Percentiles rank a stretch among this genome's conserved stretches.
Conservation (phyloP, 2,329 filamentous ascomycete genomes). For the Fusarium beomiforme region DNA sequence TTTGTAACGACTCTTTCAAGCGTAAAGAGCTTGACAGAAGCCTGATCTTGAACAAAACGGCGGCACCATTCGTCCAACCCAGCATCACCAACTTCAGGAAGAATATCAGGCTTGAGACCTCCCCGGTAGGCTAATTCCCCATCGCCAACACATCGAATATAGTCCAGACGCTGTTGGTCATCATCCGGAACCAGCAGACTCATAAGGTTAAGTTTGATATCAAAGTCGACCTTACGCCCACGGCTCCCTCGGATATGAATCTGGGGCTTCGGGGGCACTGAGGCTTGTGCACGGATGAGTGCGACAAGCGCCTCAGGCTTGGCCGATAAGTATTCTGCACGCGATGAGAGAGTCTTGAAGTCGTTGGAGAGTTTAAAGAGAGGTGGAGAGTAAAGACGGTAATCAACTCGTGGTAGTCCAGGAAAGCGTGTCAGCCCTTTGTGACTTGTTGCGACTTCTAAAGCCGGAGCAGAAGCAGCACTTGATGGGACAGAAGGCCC, state of each 20-base stretch:
- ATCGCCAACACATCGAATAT: constrained; percentile 60
- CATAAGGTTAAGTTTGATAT: constrained; percentile 65
- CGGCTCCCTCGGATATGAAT: constrained; percentile 60
- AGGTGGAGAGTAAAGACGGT: constrained; percentile 62
- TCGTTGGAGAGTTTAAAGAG: constrained; percentile 63
- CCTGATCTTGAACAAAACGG: constrained; percentile 57
- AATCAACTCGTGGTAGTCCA: constrained; percentile 60
- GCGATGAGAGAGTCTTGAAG: constrained; percentile 57
- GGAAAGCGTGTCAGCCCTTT: constrained; percentile 52
- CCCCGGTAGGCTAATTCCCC: constrained; percentile 63
- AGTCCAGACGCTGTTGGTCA: constrained; percentile 58
- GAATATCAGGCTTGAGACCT: constrained; percentile 52
- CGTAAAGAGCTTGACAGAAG: constrained; percentile 59
- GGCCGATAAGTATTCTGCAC: constrained; percentile 59
- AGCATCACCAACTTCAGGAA: constrained; percentile 56
- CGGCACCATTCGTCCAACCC: constrained; percentile 61
- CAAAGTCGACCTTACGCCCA: constrained; percentile 59
- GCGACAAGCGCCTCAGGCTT: constrained; percentile 57
- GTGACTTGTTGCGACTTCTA: neutral
- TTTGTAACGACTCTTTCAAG: constrained; percentile 64
- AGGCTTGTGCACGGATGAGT: constrained; percentile 59
- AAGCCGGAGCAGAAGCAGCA: neutral
- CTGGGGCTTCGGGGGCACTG: constrained; percentile 64
- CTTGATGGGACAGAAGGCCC: constrained; percentile 27
- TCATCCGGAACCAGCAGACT: constrained; percentile 61